phyloP scores from a whole-genome alignment of 805 yeast genomes.

The Pichia sporocuriosa region DNA sequence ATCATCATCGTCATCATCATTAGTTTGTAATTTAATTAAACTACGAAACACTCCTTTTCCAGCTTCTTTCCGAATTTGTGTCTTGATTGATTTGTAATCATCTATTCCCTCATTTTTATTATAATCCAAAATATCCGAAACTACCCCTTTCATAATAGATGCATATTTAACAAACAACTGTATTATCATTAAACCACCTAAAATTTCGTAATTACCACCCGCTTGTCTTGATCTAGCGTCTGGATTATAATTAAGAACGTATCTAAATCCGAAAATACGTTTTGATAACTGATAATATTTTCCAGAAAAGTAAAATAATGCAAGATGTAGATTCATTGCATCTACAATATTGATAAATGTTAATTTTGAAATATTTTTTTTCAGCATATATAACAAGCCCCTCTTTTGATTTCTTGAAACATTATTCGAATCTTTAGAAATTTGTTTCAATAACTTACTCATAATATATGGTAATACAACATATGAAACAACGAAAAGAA shows the following conservation, averaged over 20 bases:
- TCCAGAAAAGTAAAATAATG: conserved; percentile 78
- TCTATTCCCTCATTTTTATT: neutral
- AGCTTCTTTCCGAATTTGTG: neutral
- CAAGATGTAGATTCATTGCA: conserved; percentile 63
- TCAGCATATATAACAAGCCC: conserved; percentile 3
- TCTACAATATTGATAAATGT: conserved; percentile 45
- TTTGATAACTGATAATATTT: conserved; percentile 73
- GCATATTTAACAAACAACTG: conserved; percentile 44
- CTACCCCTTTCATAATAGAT: neutral
- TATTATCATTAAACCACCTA: conserved; percentile 56
- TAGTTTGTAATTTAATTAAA: neutral
- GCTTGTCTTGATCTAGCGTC: conserved; percentile 25
- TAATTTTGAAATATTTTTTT: conserved; percentile 16
- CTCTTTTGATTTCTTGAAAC: neutral
- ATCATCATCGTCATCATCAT: conserved; percentile 4
- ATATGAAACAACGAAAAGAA: conserved; percentile 54
- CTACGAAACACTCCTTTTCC: conserved; percentile 1
- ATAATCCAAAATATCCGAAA: neutral
- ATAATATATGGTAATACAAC: conserved; percentile 56
- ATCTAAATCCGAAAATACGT: conserved; percentile 71
- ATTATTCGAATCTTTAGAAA: neutral
- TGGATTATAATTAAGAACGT: conserved; percentile 63
- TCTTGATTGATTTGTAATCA: no score
- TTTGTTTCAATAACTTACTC: conserved; percentile 21
- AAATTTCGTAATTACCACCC: conserved; percentile 62